Conservation (phyloP, 1,284 basidiomycete genomes). For the Sanguinoderma infundibulare region DNA sequence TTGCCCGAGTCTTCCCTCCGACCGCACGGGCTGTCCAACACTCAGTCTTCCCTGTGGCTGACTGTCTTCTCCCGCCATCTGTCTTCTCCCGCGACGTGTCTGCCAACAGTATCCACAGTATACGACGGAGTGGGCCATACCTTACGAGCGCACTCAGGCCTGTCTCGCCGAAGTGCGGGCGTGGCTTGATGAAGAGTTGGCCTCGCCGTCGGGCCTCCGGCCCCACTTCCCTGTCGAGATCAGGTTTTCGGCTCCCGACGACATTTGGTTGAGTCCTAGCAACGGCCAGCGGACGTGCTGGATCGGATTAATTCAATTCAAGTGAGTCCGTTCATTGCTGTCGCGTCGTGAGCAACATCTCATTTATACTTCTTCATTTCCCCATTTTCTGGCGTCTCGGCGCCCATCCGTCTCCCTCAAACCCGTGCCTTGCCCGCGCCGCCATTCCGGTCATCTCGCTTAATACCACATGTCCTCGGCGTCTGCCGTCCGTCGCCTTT, state of each 20-base stretch:
- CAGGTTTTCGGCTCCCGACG: slow-evolving; percentile 87
- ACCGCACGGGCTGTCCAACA: slow-evolving; percentile 25
- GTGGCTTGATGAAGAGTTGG: slow-evolving; percentile 77
- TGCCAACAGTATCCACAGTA: slow-evolving; percentile 77
- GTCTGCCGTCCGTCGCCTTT: background rate
- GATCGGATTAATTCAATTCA: slow-evolving; percentile 96
- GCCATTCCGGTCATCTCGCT: background rate
- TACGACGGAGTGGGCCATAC: slow-evolving; percentile 94
- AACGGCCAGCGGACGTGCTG: slow-evolving; percentile 84
- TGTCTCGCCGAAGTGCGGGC: slow-evolving; percentile 77
- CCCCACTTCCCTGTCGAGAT: slow-evolving; percentile 96
- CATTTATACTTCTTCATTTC: slow-evolving; percentile 1
- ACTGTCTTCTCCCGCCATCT: too few relatives aligned
- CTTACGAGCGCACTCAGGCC: slow-evolving; percentile 62
- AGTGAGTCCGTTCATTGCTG: slow-evolving; percentile 56
- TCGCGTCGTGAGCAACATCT: slow-evolving; percentile 7
- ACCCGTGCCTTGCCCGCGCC: background rate
- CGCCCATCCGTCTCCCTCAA: background rate
- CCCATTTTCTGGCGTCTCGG: background rate
- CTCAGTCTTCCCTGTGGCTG: background rate
- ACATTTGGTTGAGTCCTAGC: slow-evolving; percentile 93
- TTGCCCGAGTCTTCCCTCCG: slow-evolving; percentile 27
- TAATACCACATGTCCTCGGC: slow-evolving; percentile 3
- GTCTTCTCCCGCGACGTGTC: slow-evolving; percentile 13
- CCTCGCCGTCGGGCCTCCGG: slow-evolving; percentile 73